A percentile compares a stretch with the other conserved stretches of the same genome.
Conservation (phyloP, 2,329 filamentous ascomycete species). For the Cryphonectria japonica region DNA sequence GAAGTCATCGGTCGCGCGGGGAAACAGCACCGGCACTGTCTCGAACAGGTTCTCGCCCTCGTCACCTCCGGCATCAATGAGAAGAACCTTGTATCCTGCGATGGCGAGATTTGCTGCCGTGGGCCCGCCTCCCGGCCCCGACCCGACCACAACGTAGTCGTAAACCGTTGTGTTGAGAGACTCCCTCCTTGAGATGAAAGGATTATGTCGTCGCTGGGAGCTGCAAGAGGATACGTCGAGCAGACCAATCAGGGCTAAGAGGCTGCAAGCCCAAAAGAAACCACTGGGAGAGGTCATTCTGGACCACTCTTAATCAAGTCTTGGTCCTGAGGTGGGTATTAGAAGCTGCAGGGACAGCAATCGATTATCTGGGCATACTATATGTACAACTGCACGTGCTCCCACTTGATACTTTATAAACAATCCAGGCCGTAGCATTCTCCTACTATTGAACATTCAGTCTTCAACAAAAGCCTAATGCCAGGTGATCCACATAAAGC, state of each 20-base stretch:
- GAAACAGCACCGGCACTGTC: constrained; percentile 44
- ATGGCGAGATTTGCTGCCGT: constrained; percentile 24
- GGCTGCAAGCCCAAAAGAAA: not conserved
- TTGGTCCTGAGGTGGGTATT: not conserved
- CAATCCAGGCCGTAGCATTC: not conserved
- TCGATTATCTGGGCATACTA: not conserved
- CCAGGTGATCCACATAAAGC: not conserved
- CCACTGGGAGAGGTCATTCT: not conserved
- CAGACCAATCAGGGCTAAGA: not conserved
- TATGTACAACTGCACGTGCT: not conserved
- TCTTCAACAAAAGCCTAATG: not conserved
- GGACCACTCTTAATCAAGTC: not conserved
- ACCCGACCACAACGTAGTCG: constrained; percentile 28
- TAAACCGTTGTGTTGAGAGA: constrained; percentile 14
- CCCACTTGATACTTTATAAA: not conserved
- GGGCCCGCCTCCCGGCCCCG: constrained; percentile 25
- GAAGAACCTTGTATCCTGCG: constrained; percentile 24
- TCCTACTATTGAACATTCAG: not conserved
- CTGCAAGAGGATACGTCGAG: not conserved
- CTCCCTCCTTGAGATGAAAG: constrained; percentile 14
- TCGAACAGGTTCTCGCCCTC: constrained; percentile 45
- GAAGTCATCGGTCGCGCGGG: constrained; percentile 57
- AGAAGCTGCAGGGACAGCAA: not conserved
- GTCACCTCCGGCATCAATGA: constrained; percentile 62
- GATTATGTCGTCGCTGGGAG: constrained; percentile 2